Evolutionary conservation across 2,329 filamentous ascomycete species (phyloP).

Genomic region (Tolypocladium nubicola): DNA sequence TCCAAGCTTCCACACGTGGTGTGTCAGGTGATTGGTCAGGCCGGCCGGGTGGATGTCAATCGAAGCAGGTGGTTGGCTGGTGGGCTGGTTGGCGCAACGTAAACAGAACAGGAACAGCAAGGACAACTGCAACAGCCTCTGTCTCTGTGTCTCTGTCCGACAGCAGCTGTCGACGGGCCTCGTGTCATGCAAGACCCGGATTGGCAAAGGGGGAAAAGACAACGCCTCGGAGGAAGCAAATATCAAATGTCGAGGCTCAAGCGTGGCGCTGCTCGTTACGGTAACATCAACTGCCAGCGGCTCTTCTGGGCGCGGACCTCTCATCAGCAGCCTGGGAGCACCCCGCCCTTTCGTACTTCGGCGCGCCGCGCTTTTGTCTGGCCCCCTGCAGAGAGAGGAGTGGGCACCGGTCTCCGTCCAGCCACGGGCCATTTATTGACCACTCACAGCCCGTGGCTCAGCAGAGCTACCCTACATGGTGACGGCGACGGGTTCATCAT

Average conservation of each 20-base stretch:
- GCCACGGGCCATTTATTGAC: not conserved
- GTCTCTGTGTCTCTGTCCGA: not conserved
- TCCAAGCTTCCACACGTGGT: not conserved
- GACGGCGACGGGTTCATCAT: not conserved
- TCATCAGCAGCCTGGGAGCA: not conserved
- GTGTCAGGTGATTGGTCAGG: not conserved
- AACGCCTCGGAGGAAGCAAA: not conserved
- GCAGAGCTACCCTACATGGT: not conserved
- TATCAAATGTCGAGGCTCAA: not conserved
- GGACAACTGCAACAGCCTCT: not conserved
- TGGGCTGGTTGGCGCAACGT: not conserved
- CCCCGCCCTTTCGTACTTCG: constrained; percentile 5
- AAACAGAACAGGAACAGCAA: not conserved
- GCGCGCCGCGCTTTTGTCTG: not conserved
- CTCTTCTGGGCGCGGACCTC: not conserved
- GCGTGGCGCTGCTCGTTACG: not conserved
- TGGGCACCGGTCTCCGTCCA: not conserved
- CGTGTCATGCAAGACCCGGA: not conserved
- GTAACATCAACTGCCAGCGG: not conserved
- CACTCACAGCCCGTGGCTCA: not conserved
- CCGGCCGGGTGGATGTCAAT: not conserved
- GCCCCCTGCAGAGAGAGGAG: not conserved
- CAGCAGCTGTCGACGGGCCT: not conserved
- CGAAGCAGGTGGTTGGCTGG: not conserved
- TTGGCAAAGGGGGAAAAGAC: not conserved